Conservation (phyloP, 805 yeast species). For the Suhomyces canberraensis region DNA sequence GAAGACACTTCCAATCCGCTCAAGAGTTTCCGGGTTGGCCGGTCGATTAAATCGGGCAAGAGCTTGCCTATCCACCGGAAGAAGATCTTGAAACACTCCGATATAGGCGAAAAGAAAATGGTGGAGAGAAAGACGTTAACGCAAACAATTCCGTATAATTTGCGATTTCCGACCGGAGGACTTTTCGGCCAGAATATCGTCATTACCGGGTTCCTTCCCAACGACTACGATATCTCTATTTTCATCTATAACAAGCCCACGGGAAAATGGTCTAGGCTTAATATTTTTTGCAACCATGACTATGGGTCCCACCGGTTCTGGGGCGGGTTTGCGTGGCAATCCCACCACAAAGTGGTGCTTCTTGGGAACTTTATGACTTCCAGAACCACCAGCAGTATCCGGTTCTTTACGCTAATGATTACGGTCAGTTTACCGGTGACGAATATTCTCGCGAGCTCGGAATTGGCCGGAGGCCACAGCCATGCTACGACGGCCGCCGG, state of each 20-base stretch:
- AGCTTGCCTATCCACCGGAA: slow-evolving; percentile 30
- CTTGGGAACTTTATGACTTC: slow-evolving; percentile 53
- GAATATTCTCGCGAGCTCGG: slow-evolving; percentile 45
- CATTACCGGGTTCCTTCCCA: slow-evolving; percentile 55
- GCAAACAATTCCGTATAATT: slow-evolving; percentile 42
- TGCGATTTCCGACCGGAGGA: slow-evolving; percentile 58
- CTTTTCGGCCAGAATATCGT: slow-evolving; percentile 65
- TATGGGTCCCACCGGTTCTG: slow-evolving; percentile 57
- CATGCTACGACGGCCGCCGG: slow-evolving; percentile 18
- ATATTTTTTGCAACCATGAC: slow-evolving; percentile 49
- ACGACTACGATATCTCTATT: slow-evolving; percentile 45
- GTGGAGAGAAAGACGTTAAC: slow-evolving; percentile 4
- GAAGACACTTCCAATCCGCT: slow-evolving; percentile 27
- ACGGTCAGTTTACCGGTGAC: slow-evolving; percentile 55
- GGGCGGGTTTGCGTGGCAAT: slow-evolving; percentile 71
- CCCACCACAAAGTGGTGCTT: slow-evolving; percentile 68
- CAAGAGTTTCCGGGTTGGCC: slow-evolving; percentile 33
- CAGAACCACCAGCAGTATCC: slow-evolving; percentile 43
- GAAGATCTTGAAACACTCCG: slow-evolving; percentile 5
- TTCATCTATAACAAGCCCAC: slow-evolving; percentile 52
- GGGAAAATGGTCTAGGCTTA: slow-evolving; percentile 62
- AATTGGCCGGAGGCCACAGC: slow-evolving; percentile 31
- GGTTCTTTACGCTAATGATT: slow-evolving; percentile 47
- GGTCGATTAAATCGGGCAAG: slow-evolving; percentile 29
- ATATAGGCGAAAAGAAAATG: not conserved